Percentiles rank a stretch among this genome's conserved stretches.
phyloP scores from a whole-genome alignment of 148 eudicot species.

The Suaeda aralocaspica region DNA sequence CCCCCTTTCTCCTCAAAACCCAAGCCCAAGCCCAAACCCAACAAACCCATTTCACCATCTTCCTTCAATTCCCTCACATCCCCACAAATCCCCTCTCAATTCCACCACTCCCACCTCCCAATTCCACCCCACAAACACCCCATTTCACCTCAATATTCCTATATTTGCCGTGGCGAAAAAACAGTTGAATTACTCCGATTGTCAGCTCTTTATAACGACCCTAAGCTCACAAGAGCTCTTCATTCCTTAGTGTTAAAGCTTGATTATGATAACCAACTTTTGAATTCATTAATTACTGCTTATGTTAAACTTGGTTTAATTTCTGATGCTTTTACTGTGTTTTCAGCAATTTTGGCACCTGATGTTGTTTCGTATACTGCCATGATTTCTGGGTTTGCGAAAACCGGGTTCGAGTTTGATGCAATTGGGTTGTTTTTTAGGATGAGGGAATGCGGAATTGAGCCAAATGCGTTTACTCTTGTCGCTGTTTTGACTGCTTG shows the following conservation, averaged over 20 bases:
- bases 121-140: slow-evolving; percentile 12
- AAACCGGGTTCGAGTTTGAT: slow-evolving; percentile 36
- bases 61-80: slow-evolving; percentile 34
- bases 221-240: slow-evolving; percentile 41
- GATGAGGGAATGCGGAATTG: slow-evolving; percentile 56
- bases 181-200: slow-evolving; percentile 41
- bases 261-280: slow-evolving; percentile 36
- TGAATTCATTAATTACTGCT: slow-evolving; percentile 47
- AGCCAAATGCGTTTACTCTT: slow-evolving; percentile 67
- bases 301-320: slow-evolving; percentile 54
- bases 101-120: slow-evolving; percentile 25
- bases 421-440: slow-evolving; percentile 48
- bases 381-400: slow-evolving; percentile 53
- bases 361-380: slow-evolving; percentile 69
- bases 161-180: slow-evolving; percentile 23
- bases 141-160: slow-evolving; percentile 11
- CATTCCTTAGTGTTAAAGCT: slow-evolving; percentile 67
- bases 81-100: slow-evolving; percentile 26
- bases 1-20: slow-evolving; percentile 24
- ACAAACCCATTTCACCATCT: slow-evolving; percentile 28
- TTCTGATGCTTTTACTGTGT: slow-evolving; percentile 42
- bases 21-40: too few relatives aligned
- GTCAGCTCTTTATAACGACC: slow-evolving; percentile 40
- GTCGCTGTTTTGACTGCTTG: slow-evolving; percentile 76
- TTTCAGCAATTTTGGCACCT: slow-evolving; percentile 36